Evolutionary conservation across 306 rosid species (phyloP).

Genomic region (Purshia tridentata): DNA sequence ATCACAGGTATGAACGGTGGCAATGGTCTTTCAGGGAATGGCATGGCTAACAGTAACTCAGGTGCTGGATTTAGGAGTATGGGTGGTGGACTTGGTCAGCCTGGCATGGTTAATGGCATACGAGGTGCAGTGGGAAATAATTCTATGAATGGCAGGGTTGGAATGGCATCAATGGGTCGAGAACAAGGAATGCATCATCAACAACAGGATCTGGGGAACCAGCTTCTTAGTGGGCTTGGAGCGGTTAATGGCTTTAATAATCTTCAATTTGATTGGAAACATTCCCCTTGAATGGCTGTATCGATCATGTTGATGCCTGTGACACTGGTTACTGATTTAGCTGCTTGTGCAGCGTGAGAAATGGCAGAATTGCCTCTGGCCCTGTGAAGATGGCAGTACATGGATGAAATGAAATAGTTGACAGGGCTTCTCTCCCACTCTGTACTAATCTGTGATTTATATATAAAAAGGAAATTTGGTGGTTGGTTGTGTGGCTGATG

Average conservation of each 20-base stretch:
- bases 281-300: conserved; percentile 59
- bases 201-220: conserved; percentile 80
- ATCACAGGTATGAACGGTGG: conserved; percentile 56
- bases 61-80: conserved; percentile 61
- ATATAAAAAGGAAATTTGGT: conserved; percentile 60
- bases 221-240: conserved; percentile 80
- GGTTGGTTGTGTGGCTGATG: conserved; percentile 70
- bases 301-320: conserved; percentile 25
- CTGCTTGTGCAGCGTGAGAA: conserved; percentile 61
- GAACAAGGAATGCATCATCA: conserved; percentile 85
- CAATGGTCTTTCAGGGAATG: conserved; percentile 60
- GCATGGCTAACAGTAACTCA: conserved; percentile 50
- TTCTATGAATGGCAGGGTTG: conserved; percentile 83
- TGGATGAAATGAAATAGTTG: conserved; percentile 30
- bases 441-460: conserved; percentile 68
- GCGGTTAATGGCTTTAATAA: conserved; percentile 75
- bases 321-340: conserved; percentile 32
- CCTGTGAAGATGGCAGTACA: conserved; percentile 31
- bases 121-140: conserved; percentile 76
- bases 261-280: conserved; percentile 89
- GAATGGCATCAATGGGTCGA: conserved; percentile 68
- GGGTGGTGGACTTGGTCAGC: conserved; percentile 67
- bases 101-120: conserved; percentile 74
- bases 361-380: conserved; percentile 48
- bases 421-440: conserved; percentile 57